Evolutionary conservation across 208 protist species (phyloP).

Genomic region (Crithidia brevicula): DNA sequence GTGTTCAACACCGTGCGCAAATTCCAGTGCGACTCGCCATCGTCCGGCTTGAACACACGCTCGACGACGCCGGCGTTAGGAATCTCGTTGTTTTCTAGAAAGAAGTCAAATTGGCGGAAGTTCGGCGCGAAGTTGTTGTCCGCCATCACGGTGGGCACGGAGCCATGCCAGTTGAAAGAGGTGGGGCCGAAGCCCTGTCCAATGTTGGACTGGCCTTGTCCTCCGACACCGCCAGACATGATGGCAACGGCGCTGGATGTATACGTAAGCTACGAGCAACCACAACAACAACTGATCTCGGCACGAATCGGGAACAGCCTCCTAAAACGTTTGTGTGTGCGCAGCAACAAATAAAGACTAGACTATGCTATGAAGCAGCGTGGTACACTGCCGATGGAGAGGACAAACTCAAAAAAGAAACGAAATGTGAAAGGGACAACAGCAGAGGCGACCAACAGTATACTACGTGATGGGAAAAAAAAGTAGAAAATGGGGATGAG

Average conservation of each 20-base stretch:
- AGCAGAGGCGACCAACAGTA: too few species aligned
- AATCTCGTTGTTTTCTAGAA: slow-evolving; percentile 72
- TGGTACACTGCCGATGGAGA: too few species aligned
- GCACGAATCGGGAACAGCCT: too few species aligned
- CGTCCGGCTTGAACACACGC: slow-evolving; percentile 74
- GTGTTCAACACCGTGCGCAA: slow-evolving; percentile 64
- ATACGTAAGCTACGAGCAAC: too few species aligned
- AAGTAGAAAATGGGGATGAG: background rate
- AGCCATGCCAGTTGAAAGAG: slow-evolving; percentile 84
- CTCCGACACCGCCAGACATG: slow-evolving; percentile 50
- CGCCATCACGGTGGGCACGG: slow-evolving; percentile 65
- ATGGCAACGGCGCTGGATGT: too few species aligned
- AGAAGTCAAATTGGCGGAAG: slow-evolving; percentile 91
- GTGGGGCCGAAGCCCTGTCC: slow-evolving; percentile 44
- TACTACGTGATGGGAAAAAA: background rate
- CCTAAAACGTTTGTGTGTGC: too few species aligned
- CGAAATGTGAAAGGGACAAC: too few species aligned
- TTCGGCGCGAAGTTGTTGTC: slow-evolving; percentile 85
- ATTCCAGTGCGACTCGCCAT: slow-evolving; percentile 79
- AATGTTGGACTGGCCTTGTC: slow-evolving; percentile 46
- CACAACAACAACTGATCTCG: too few species aligned
- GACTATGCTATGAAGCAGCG: too few species aligned
- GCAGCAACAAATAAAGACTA: too few species aligned
- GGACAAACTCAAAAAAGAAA: too few species aligned
- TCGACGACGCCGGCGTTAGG: slow-evolving; percentile 67